These are phyloP conservation scores for Neonectria magnoliae DNA, from an alignment of 2,329 filamentous ascomycete species.

Conservation along the genomic window DNA sequence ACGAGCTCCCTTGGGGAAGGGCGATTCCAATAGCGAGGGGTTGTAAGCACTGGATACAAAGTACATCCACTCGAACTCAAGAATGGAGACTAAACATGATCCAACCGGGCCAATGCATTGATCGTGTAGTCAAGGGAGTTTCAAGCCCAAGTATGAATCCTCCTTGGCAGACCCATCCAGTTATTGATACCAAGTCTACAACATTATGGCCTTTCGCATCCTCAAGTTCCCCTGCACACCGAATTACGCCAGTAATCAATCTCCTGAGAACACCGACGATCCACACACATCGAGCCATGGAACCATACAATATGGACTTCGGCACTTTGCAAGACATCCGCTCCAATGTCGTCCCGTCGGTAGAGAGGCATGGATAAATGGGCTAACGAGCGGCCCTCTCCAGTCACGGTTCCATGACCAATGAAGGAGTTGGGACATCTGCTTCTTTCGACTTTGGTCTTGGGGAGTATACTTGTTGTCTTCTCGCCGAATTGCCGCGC, in stretches of 20 bases:
- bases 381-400: background rate
- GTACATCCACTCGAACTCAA: background rate
- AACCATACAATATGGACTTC: background rate
- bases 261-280: slow-evolving; percentile 1
- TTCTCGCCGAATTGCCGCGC: background rate
- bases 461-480: background rate
- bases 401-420: background rate
- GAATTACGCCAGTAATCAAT: background rate
- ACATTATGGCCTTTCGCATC: background rate
- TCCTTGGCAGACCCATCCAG: background rate
- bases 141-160: background rate
- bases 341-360: background rate
- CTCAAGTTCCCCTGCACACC: background rate
- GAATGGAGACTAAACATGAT: background rate
- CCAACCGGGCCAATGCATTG: background rate
- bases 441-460: background rate
- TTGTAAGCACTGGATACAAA: background rate
- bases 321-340: background rate
- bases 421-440: background rate
- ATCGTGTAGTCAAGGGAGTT: background rate
- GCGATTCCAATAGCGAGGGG: background rate
- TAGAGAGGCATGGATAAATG: background rate
- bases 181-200: background rate
- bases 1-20: background rate
- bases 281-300: slow-evolving; percentile 4